Evolutionary conservation across 352 stramenopile species (phyloP), one percentile per base, ranked within the genome.

Genomic region (Globisporangium abappressorium): DNA sequence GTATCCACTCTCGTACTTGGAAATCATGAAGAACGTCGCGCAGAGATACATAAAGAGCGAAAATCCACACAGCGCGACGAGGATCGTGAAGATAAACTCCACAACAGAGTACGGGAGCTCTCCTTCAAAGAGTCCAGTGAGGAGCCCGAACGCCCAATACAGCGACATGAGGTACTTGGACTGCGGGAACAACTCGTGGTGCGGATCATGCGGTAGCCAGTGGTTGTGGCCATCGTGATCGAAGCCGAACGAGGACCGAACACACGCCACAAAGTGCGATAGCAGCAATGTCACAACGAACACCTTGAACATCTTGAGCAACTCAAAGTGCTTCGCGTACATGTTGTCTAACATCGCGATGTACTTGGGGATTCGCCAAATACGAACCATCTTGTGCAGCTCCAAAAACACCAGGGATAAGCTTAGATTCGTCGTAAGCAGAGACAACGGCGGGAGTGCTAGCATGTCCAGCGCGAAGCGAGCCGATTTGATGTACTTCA

Each of bases 1-100:
- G 26, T 84, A 72, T 11, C 78, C 76, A 26, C 79, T 88, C 69
- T 92, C 84, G 58, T 82, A 91, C 60, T 92, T 90, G 38, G 84
- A 92, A 18, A 92, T 84, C 79, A 92, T 88, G 62, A 92, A 92
- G 41, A 91, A 87, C 20, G 74, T 90, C 9, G 80, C 84, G 33
- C 80, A 90, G 2, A 92, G 55, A 47, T 89, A 88, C 15, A 81
- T 90, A 68, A 92, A 92, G 18, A 91, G 62, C 9, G 83, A 71
- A 65, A 92, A 90, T 5, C 82, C 84, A n/a, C 80, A 86, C 22
- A 88, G 60, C 4, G 72, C 79, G 30, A 92, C 84, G n/a, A 83
- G 70, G 24, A 87, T 79, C 53, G 82, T 88, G 66, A 91, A 92
- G 24, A 80, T 59, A 64, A 89, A 90, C 59, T 84, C 77, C 4